A percentile compares a stretch with the other conserved stretches of the same genome.
These are phyloP conservation scores for Aegilops umbellulata DNA, from an alignment of 176 grass and related monocot species.

Conservation along the genomic window DNA sequence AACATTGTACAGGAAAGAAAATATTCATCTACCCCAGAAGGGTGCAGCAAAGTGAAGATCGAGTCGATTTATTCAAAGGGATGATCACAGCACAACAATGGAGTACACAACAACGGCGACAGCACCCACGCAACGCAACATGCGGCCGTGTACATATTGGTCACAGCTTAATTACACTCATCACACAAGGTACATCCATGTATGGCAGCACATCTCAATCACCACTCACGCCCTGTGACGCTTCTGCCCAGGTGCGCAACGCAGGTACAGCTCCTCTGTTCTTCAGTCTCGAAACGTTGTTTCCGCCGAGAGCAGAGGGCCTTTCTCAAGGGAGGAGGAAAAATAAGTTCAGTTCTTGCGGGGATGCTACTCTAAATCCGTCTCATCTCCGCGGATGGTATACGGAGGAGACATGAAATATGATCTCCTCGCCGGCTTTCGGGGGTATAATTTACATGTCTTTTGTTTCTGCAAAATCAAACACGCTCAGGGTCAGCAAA, in stretches of 20 bases:
- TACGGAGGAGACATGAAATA: conserved; percentile 30
- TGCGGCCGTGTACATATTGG: neutral
- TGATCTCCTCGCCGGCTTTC: conserved; percentile 1
- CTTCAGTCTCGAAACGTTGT: neutral
- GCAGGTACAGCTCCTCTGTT: neutral
- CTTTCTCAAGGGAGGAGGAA: neutral
- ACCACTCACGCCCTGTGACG: conserved; percentile 9
- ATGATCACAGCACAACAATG: neutral
- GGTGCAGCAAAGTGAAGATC: neutral
- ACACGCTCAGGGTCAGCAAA: neutral
- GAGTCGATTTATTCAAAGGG: neutral
- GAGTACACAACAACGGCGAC: neutral
- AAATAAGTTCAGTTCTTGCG: neutral
- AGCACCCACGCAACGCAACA: neutral
- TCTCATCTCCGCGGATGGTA: conserved; percentile 37
- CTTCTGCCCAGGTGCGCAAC: conserved; percentile 26
- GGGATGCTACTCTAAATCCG: conserved; percentile 49
- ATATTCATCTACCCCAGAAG: neutral
- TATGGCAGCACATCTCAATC: neutral
- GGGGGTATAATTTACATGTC: neutral
- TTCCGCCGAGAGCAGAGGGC: conserved; percentile 16
- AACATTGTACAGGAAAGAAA: neutral
- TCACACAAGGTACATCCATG: conserved; percentile 23
- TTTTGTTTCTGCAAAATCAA: conserved; percentile 30
- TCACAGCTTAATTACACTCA: neutral